A percentile compares a stretch with the other conserved stretches of the same genome.
Conservation (phyloP, 306 rosid species). For the Lupinus albus region DNA sequence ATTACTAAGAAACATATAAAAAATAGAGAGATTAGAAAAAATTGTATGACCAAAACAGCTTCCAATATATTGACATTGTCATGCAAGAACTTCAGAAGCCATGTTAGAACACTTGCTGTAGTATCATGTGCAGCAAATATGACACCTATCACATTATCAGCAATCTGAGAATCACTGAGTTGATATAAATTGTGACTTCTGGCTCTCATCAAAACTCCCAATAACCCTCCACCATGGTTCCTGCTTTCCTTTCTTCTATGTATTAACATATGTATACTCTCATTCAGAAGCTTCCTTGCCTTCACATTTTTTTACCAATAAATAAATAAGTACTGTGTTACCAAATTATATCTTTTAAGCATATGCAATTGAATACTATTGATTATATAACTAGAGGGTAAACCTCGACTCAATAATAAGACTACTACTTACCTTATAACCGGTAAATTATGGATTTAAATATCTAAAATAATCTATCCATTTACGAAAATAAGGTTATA, state of each 20-base stretch:
- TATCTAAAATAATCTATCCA: too few species aligned
- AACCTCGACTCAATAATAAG: too few species aligned
- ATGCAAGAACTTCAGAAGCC: conserved; percentile 79
- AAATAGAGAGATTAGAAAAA: background rate
- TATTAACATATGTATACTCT: conserved; percentile 59
- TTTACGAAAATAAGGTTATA: too few species aligned
- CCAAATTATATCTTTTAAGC: background rate
- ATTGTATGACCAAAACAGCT: conserved; percentile 52
- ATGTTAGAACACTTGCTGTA: conserved; percentile 82
- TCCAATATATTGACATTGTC: conserved; percentile 63
- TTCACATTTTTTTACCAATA: conserved; percentile 16
- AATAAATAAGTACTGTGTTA: background rate
- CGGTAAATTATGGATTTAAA: too few species aligned
- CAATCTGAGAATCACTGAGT: conserved; percentile 71
- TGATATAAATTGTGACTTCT: conserved; percentile 27
- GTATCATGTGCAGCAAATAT: conserved; percentile 96
- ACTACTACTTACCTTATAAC: too few species aligned
- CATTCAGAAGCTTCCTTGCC: conserved; percentile 82
- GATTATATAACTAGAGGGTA: too few species aligned
- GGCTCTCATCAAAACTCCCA: conserved; percentile 56
- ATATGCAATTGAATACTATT: background rate
- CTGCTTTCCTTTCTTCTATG: conserved; percentile 56
- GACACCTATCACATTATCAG: conserved; percentile 86
- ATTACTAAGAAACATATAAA: too few species aligned
- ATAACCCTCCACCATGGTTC: conserved; percentile 56